phyloP scores from a whole-genome alignment of 1,139 yeast species.

The Geotrichum fermentans region DNA sequence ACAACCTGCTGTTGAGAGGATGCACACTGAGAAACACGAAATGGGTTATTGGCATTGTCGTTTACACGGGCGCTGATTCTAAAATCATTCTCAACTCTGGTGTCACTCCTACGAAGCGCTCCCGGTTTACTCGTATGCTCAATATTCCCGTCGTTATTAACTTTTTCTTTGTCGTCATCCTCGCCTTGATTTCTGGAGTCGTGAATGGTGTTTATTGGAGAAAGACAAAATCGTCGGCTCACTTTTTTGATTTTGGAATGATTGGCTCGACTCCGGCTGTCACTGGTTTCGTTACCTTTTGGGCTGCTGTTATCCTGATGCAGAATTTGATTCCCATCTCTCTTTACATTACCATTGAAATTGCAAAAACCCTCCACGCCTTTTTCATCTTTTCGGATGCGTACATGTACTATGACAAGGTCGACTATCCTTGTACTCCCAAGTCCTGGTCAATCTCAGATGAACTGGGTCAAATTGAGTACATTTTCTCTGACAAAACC shows the following conservation, averaged over 20 bases:
- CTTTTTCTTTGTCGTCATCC: constrained; percentile 63
- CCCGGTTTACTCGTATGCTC: constrained; percentile 77
- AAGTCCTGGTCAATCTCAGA: constrained; percentile 96
- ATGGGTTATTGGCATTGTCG: constrained; percentile 87
- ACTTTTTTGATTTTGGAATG: constrained; percentile 66
- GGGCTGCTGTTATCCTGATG: constrained; percentile 82
- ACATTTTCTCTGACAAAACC: constrained; percentile 92
- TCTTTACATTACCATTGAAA: constrained; percentile 87
- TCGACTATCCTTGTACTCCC: constrained; percentile 94
- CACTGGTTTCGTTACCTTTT: constrained; percentile 79
- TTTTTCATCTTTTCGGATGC: constrained; percentile 86
- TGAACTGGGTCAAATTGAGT: constrained; percentile 94
- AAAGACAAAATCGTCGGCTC: constrained; percentile 50
- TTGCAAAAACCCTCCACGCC: constrained; percentile 91
- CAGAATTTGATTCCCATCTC: constrained; percentile 94
- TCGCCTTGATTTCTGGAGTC: constrained; percentile 79
- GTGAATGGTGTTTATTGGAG: constrained; percentile 69
- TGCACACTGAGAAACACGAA: constrained; percentile 78
- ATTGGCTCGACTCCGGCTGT: constrained; percentile 62
- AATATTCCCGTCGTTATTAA: constrained; percentile 77
- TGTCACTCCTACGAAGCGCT: constrained; percentile 81
- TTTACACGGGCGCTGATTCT: constrained; percentile 86
- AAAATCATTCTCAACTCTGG: constrained; percentile 94
- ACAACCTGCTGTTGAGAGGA: constrained; percentile 81
- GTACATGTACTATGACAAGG: constrained; percentile 73